Base-by-base conservation (phyloP, 345 rosid genomes). In the Eutrema heterophyllum region DNA sequence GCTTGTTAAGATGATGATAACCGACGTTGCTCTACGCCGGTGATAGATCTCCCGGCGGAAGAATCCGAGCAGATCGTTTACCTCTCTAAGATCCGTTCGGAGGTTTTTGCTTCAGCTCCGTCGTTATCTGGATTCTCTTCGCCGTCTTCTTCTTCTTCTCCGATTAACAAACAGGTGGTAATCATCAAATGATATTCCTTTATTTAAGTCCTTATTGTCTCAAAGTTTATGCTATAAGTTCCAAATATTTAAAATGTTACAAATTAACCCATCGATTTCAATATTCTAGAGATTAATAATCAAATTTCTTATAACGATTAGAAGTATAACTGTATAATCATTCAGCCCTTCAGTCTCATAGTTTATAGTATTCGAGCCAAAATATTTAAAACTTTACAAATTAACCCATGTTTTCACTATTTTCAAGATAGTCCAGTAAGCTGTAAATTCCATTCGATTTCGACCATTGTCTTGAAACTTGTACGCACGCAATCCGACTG, bases 81-180 rank as follows among this genome's bases (percentile, higher is more conserved):
- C 69, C n/a, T 81, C 18, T 83, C 83, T 32, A 83, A 68, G 52
- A 67, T 80, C 48, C 82, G 85, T 45, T 45, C 78, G 2, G 90
- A 88, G 58, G 81, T 79, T n/a, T 85, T 78, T 44, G 76, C 76
- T 72, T 72, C 70, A 72, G 76, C 76, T 63, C 76, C 76, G 29
- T 72, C 70, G 16, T 53, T 72, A 1, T 72, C 70, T 58, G 76
- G 81, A 50, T 55, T 74, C 58, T 83, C 92, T 46, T 88, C 97
- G 44, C 80, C 88, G 61, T 61, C 61, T 60, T 61, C 75, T 58
- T 58, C 63, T 45, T 74, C 84, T 38, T 45, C 68, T 73, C 81
- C 67, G 60, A 69, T 64, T 32, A 66, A 73, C 46, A 70, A 65
- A 26, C 89, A 86, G 89, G 95, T 58, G 18, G n/a, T n/a, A n/a